These are phyloP conservation scores for Penicillium sp. DNA, from an alignment of 2,329 filamentous ascomycete species.

Conservation along the genomic window DNA sequence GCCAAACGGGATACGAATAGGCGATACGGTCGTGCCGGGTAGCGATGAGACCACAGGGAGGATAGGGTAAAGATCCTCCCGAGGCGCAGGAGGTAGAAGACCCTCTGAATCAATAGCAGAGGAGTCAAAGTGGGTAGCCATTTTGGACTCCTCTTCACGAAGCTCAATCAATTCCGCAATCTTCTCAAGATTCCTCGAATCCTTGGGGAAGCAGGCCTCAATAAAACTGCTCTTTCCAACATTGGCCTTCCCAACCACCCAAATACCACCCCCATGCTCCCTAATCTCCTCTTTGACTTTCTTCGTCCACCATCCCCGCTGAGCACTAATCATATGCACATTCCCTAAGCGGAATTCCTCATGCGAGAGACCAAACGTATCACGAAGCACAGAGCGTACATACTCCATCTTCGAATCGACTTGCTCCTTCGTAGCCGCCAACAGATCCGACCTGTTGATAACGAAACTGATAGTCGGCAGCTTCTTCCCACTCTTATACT, in stretches of 20 bases:
- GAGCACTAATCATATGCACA: constrained; percentile 74
- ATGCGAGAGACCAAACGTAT: constrained; percentile 65
- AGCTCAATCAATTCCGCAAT: constrained; percentile 30
- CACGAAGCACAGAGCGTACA: constrained; percentile 64
- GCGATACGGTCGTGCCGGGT: constrained; percentile 87
- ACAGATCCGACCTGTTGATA: no score
- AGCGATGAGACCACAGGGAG: constrained; percentile 81
- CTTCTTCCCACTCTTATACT: no score
- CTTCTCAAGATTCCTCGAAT: constrained; percentile 43
- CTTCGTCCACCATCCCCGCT: constrained; percentile 82
- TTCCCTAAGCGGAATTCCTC: constrained; percentile 74
- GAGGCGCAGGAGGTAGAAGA: constrained; percentile 67
- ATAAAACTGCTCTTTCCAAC: constrained; percentile 94
- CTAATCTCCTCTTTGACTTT: constrained; percentile 78
- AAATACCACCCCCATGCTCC: constrained; percentile 72
- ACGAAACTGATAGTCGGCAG: no score
- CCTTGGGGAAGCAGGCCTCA: constrained; percentile 73
- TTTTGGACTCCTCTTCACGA: constrained; percentile 16
- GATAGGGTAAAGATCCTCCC: constrained; percentile 64
- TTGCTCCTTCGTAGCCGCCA: constrained; percentile 71
- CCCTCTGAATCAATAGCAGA: no score
- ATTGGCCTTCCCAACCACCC: constrained; percentile 95
- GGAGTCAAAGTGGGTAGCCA: constrained; percentile 18
- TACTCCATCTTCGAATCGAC: constrained; percentile 83
- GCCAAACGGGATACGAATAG: constrained; percentile 85